Percentiles rank a stretch among this genome's conserved stretches.
phyloP scores from a whole-genome alignment of 1,284 basidiomycete species.

The Coriolopsis trogii region DNA sequence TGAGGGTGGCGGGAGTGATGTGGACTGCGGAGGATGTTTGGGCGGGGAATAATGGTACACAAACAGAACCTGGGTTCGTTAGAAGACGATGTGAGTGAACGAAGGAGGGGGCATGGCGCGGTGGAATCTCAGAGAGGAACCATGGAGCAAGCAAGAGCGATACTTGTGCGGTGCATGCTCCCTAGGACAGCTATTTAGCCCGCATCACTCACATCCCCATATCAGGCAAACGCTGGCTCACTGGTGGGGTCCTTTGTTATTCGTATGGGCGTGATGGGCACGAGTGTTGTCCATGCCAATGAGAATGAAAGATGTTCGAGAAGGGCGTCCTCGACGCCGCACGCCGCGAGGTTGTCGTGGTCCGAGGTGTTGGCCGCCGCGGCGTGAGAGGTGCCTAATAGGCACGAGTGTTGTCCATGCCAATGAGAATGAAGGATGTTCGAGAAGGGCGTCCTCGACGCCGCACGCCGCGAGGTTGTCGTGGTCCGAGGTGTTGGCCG shows the following conservation, averaged over 20 bases:
- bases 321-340: too few species aligned
- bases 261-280: too few species aligned
- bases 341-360: too few species aligned
- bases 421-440: too few species aligned
- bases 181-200: conserved; percentile 10
- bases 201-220: conserved; percentile 11
- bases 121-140: conserved; percentile 23
- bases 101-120: conserved; percentile 19
- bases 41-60: conserved; percentile 25
- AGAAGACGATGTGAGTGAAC: conserved; percentile 21
- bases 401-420: too few species aligned
- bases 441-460: too few species aligned
- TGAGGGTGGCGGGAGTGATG: conserved; percentile 7
- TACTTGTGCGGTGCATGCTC: conserved; percentile 8
- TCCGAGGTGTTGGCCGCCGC: too few species aligned
- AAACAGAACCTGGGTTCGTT: conserved; percentile 22
- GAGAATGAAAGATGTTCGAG: too few species aligned
- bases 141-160: conserved; percentile 26
- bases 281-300: too few species aligned
- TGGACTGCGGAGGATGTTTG: conserved; percentile 4
- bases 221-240: conserved; percentile 2
- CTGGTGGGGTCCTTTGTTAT: conserved; percentile 8
- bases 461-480: too few species aligned
- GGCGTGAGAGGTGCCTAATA: too few species aligned
- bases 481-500: too few species aligned